Conservation (phyloP, 139 green algal species). For the Asterochloris sp. region DNA sequence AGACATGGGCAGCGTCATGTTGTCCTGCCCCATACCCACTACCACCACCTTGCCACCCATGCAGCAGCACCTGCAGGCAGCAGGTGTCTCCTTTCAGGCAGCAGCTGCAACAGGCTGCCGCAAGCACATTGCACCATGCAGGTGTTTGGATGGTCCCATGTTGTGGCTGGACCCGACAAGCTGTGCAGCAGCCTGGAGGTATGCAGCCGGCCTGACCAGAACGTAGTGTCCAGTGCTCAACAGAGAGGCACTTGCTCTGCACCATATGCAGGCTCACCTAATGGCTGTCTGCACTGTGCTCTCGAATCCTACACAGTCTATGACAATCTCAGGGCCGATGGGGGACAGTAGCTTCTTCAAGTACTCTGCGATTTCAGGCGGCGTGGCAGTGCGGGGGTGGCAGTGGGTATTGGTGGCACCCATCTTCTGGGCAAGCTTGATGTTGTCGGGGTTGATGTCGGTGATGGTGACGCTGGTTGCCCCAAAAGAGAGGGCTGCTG, state of each 20-base stretch:
- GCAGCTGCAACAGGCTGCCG: no score
- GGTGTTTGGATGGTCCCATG: no score
- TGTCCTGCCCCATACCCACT: conserved; percentile 54
- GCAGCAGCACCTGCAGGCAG: neutral
- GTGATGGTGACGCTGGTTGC: conserved; percentile 40
- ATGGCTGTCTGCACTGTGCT: conserved; percentile 41
- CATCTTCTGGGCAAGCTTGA: conserved; percentile 25
- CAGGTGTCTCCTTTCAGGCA: conserved; percentile 21
- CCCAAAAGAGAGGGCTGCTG: conserved; percentile 48
- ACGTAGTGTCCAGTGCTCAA: no score
- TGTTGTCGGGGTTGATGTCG: conserved; percentile 29
- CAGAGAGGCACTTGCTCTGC: no score
- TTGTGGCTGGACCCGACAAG: no score
- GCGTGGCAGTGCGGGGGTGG: conserved; percentile 9
- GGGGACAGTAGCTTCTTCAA: conserved; percentile 10
- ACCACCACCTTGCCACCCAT: conserved; percentile 46
- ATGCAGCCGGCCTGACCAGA: no score
- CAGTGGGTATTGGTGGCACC: conserved; percentile 18
- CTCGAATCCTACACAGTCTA: conserved; percentile 60
- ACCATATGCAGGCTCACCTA: neutral
- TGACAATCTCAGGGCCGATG: conserved; percentile 41
- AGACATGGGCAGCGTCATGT: conserved; percentile 44
- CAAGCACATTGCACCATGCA: no score
- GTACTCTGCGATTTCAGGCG: conserved; percentile 17
- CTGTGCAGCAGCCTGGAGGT: no score